Conservation (phyloP, 2,329 filamentous ascomycete species). For the Epichloe glyceriae region DNA sequence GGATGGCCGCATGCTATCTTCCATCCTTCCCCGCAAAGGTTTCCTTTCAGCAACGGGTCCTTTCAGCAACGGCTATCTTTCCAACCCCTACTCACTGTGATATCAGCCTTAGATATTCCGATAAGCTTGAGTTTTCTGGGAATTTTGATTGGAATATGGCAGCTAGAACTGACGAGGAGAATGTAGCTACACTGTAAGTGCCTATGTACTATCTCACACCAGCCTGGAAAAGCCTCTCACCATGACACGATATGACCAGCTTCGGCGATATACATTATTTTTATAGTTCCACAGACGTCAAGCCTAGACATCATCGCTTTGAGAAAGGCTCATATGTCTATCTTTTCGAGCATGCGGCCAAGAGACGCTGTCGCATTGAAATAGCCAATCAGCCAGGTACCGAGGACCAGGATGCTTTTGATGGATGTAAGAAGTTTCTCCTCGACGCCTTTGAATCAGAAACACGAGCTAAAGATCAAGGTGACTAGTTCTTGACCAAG, state of each 20-base stretch:
- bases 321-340: slow-evolving; percentile 72
- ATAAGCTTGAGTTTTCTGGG: neutral
- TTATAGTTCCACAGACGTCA: slow-evolving; percentile 52
- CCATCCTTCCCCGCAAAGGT: neutral
- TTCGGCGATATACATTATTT: slow-evolving; percentile 72
- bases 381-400: slow-evolving; percentile 63
- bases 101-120: neutral
- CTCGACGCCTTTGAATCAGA: neutral
- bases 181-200: slow-evolving; percentile 37
- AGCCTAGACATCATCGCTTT: slow-evolving; percentile 67
- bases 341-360: slow-evolving; percentile 59
- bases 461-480: slow-evolving; percentile 6
- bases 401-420: slow-evolving; percentile 67
- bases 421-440: slow-evolving; percentile 47
- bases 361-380: slow-evolving; percentile 57
- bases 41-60: neutral
- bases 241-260: slow-evolving; percentile 25
- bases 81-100: neutral
- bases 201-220: neutral
- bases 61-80: neutral
- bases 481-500: slow-evolving; percentile 47
- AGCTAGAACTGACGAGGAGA: slow-evolving; percentile 34
- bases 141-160: slow-evolving; percentile 25
- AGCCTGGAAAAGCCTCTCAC: neutral
- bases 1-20: neutral